phyloP scores from a whole-genome alignment of 306 rosid species.

The Boehmeria nivea region DNA sequence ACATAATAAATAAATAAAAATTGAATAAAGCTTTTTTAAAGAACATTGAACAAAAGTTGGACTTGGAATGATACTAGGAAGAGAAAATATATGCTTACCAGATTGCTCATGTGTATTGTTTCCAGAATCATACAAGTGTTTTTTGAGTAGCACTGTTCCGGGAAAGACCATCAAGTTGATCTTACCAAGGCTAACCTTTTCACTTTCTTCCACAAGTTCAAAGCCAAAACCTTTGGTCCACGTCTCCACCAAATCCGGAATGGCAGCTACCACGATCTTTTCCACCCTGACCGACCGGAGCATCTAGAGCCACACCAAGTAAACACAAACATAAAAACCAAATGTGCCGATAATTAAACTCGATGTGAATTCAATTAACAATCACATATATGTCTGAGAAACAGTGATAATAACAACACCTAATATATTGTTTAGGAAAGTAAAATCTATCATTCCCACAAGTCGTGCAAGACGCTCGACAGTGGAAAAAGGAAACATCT shows the following conservation, averaged over 20 bases:
- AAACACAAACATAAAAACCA: too few species aligned
- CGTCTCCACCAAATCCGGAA: slow-evolving; percentile 74
- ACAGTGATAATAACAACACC: background rate
- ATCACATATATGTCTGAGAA: too few species aligned
- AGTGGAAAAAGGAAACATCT: too few species aligned
- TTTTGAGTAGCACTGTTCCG: slow-evolving; percentile 77
- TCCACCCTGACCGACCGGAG: slow-evolving; percentile 70
- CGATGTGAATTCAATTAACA: background rate
- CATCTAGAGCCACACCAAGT: slow-evolving; percentile 52
- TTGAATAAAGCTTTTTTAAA: background rate
- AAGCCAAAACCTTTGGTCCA: slow-evolving; percentile 98
- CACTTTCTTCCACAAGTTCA: slow-evolving; percentile 47
- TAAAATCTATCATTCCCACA: too few species aligned
- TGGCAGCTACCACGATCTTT: slow-evolving; percentile 84
- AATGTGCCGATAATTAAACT: background rate
- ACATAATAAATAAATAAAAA: slow-evolving; percentile 23
- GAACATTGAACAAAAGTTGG: background rate
- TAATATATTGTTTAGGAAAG: too few species aligned
- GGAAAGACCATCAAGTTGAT: slow-evolving; percentile 92
- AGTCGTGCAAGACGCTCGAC: too few species aligned
- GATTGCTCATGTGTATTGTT: slow-evolving; percentile 20
- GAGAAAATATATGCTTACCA: slow-evolving; percentile 26
- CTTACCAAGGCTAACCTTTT: slow-evolving; percentile 54
- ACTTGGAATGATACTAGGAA: slow-evolving; percentile 6
- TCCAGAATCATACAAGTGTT: slow-evolving; percentile 41